Conservation (phyloP, 2,329 filamentous ascomycete genomes). For the Fusarium euwallaceae region DNA sequence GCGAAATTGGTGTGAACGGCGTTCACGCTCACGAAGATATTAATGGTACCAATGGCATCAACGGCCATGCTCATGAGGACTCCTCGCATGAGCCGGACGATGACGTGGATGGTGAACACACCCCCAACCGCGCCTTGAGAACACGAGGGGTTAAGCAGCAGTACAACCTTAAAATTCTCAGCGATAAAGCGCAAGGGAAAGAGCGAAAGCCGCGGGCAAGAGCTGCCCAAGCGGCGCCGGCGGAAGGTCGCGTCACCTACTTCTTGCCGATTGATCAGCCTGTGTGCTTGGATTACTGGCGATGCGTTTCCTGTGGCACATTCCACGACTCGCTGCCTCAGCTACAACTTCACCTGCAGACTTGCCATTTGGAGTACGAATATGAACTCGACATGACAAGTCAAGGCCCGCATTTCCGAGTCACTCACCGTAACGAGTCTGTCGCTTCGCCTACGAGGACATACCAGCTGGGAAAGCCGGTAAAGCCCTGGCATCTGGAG, state of each 20-base stretch:
- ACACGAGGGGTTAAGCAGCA: constrained; percentile 62
- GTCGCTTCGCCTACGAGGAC: constrained; percentile 52
- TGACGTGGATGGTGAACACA: constrained; percentile 61
- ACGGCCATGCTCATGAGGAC: constrained; percentile 44
- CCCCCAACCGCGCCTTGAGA: constrained; percentile 65
- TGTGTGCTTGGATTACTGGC: constrained; percentile 62
- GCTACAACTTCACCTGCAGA: constrained; percentile 63
- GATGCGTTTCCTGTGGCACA: constrained; percentile 65
- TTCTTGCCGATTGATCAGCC: constrained; percentile 58
- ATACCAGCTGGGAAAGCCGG: constrained; percentile 58
- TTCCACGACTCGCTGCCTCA: constrained; percentile 62
- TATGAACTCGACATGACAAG: constrained; percentile 55
- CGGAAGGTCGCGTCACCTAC: constrained; percentile 62
- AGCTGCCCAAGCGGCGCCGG: constrained; percentile 42
- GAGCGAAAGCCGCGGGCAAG: constrained; percentile 58
- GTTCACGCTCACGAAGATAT: constrained; percentile 14
- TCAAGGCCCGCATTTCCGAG: constrained; percentile 56
- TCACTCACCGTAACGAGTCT: constrained; percentile 50
- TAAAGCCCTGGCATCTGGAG: constrained; percentile 60
- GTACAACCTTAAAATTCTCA: constrained; percentile 72
- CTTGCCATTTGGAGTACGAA: constrained; percentile 60
- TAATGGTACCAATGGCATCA: constrained; percentile 7
- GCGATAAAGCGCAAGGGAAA: constrained; percentile 68
- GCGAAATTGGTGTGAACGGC: constrained; percentile 22
- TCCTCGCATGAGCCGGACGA: constrained; percentile 59